Percentiles rank a stretch among this genome's conserved stretches.
Evolutionary conservation across 1,139 yeast species (phyloP).

Genomic region (Magnusiomyces magnusii): DNA sequence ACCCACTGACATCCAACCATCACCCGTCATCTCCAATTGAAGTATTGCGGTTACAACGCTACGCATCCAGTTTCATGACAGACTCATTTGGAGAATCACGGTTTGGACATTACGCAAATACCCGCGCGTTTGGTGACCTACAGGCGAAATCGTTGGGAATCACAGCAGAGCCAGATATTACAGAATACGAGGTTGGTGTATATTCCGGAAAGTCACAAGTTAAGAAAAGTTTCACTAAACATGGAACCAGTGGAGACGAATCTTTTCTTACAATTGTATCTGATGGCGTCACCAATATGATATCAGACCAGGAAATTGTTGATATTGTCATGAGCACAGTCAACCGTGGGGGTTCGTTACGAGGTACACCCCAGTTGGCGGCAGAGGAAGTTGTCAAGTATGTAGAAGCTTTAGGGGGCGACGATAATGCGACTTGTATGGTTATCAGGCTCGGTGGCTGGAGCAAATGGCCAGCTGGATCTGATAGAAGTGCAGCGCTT

Average conservation of each 20-base stretch:
- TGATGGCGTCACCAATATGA: constrained; percentile 78
- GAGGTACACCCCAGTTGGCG: constrained; percentile 78
- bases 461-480: constrained; percentile 77
- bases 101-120: constrained; percentile 77
- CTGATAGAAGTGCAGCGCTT: constrained; percentile 73
- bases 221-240: constrained; percentile 30
- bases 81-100: constrained; percentile 94
- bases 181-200: constrained; percentile 56
- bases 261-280: constrained; percentile 68
- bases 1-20: constrained; percentile 68
- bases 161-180: constrained; percentile 85
- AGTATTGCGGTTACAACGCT: constrained; percentile 59
- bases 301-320: constrained; percentile 85
- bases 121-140: constrained; percentile 88
- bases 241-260: constrained; percentile 53
- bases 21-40: constrained; percentile 85
- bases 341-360: constrained; percentile 54
- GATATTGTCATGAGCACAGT: constrained; percentile 74
- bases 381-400: constrained; percentile 80
- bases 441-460: constrained; percentile 78
- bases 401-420: constrained; percentile 83
- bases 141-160: constrained; percentile 76
- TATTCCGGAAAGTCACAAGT: constrained; percentile 25
- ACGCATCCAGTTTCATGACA: constrained; percentile 65
- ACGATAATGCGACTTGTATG: constrained; percentile 88